Evolutionary conservation across 2,329 filamentous ascomycete genomes (phyloP).

Genomic region (Claviceps monticola): DNA sequence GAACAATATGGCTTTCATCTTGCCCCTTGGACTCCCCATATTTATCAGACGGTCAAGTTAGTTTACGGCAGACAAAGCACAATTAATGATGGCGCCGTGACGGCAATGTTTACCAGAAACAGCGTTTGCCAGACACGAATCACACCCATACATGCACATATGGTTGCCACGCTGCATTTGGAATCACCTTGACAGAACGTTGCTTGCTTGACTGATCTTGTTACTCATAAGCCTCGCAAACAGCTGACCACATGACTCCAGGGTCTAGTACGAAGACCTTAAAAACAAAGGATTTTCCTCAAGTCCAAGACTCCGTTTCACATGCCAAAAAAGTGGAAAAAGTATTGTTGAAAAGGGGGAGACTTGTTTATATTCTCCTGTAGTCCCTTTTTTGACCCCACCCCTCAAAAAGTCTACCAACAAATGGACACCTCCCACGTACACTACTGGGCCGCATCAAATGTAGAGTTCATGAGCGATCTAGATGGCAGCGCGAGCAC

Average conservation of each 20-base stretch:
- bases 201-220: constrained; percentile 14
- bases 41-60: no score
- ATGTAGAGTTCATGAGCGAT: not conserved
- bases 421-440: not conserved
- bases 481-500: constrained; percentile 49
- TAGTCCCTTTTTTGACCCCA: not conserved
- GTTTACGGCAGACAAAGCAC: no score
- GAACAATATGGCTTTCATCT: no score
- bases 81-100: no score
- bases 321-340: constrained; percentile 15
- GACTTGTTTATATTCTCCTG: not conserved
- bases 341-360: not conserved
- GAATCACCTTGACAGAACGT: constrained; percentile 1
- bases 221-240: constrained; percentile 21
- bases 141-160: no score
- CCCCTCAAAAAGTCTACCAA: constrained; percentile 10
- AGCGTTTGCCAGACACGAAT: no score
- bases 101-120: no score
- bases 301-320: constrained; percentile 28
- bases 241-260: constrained; percentile 18
- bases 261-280: constrained; percentile 15
- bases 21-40: no score
- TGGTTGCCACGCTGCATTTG: no score
- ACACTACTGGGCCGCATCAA: constrained; percentile 7
- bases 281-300: constrained; percentile 20